These are phyloP conservation scores for Ambrosia trifida DNA, from an alignment of 129 eudicot species.

Conservation along the genomic window DNA sequence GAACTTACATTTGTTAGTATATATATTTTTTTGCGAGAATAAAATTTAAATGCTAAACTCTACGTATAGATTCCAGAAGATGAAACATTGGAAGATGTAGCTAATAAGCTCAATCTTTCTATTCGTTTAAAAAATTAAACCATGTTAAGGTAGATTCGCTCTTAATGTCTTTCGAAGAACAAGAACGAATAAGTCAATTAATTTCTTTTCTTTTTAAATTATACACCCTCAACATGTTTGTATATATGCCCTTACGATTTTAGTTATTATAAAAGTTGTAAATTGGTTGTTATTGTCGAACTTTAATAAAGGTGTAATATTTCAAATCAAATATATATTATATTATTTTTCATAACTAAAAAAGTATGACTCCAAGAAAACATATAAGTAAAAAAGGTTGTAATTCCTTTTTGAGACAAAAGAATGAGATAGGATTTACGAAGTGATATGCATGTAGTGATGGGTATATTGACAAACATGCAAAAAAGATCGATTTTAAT, in stretches of 20 bases:
- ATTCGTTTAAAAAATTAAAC: background rate
- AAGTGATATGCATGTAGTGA: constrained; percentile 22
- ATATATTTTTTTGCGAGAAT: background rate
- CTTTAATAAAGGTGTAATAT: background rate
- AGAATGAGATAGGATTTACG: constrained; percentile 14
- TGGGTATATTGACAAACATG: constrained; percentile 29
- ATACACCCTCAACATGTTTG: background rate
- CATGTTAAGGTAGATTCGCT: constrained; percentile 9
- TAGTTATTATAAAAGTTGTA: background rate
- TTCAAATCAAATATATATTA: background rate
- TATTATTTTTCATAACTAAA: background rate
- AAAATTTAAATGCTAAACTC: background rate
- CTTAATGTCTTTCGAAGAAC: background rate
- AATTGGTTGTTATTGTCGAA: background rate
- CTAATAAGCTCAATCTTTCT: background rate
- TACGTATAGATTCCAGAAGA: background rate
- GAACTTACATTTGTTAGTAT: background rate
- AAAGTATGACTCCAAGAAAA: background rate
- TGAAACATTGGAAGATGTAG: background rate
- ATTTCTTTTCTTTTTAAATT: background rate
- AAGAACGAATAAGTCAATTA: background rate
- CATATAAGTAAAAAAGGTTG: background rate
- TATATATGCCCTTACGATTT: too few species aligned
- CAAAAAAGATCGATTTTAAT: constrained; percentile 23
- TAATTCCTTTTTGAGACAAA: constrained; percentile 21